Percentiles rank a stretch among this genome's conserved stretches.
Evolutionary conservation across 441 rosid genomes (phyloP).

Genomic region (Geranium incanum): DNA sequence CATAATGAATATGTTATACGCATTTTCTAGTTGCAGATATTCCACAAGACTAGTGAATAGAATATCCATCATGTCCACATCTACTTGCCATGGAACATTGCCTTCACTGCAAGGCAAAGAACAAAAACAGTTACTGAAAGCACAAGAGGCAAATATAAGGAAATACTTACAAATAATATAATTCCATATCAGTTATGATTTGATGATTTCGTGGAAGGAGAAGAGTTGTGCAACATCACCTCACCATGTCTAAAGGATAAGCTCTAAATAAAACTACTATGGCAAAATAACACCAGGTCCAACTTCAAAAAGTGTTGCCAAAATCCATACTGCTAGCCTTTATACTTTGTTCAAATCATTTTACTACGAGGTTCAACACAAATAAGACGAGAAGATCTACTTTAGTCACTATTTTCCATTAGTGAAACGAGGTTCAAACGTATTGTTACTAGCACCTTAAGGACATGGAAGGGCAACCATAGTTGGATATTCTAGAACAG

Average conservation of each 20-base stretch:
- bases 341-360: background rate
- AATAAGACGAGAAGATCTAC: conserved; percentile 2
- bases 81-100: conserved; percentile 80
- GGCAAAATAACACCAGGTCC: background rate
- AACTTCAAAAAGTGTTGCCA: background rate
- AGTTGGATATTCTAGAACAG: conserved; percentile 1
- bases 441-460: background rate
- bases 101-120: conserved; percentile 44
- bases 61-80: conserved; percentile 73
- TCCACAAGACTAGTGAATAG: conserved; percentile 81
- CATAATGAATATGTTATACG: conserved; percentile 79
- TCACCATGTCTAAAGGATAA: background rate
- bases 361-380: conserved; percentile 1
- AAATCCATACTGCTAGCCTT: background rate
- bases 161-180: background rate
- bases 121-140: conserved; percentile 14
- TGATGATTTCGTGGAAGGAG: background rate
- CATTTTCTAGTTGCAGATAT: conserved; percentile 78
- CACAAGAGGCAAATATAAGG: conserved; percentile 18
- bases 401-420: conserved; percentile 6
- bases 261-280: background rate
- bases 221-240: background rate
- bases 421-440: background rate
- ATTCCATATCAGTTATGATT: background rate
- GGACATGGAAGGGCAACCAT: conserved; percentile 1